A percentile compares a stretch with the other conserved stretches of the same genome.
Evolutionary conservation across 495 filamentous ascomycete genomes (phyloP).

Genomic region (Hyphodiscus hymeniophilus): DNA sequence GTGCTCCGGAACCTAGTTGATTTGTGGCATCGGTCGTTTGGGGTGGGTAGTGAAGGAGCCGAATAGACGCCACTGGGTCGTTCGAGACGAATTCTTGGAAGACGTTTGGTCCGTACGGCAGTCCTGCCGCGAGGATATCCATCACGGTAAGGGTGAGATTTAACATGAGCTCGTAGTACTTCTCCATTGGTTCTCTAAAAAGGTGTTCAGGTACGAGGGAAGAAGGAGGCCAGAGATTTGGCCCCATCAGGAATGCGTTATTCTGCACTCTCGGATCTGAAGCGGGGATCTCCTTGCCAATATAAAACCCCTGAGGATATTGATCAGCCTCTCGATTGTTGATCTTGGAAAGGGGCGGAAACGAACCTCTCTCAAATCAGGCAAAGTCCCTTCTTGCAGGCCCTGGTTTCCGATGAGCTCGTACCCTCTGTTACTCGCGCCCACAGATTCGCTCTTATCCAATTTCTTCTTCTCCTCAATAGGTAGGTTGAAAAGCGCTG

Average conservation of each 20-base stretch:
- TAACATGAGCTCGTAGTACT: constrained; percentile 28
- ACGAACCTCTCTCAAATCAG: constrained; percentile 38
- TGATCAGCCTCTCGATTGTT: not conserved
- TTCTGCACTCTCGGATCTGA: constrained; percentile 31
- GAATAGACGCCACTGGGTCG: constrained; percentile 23
- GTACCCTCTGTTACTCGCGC: constrained; percentile 36
- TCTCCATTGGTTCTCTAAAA: constrained; percentile 22
- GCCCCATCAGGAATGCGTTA: constrained; percentile 28
- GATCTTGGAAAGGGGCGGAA: not conserved
- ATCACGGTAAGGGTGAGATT: constrained; percentile 25
- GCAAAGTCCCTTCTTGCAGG: constrained; percentile 32
- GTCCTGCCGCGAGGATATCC: constrained; percentile 31
- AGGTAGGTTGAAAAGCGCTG: constrained; percentile 38
- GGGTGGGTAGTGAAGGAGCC: constrained; percentile 34
- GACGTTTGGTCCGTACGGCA: constrained; percentile 29
- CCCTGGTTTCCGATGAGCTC: constrained; percentile 39
- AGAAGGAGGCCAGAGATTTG: constrained; percentile 33
- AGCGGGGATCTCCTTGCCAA: constrained; percentile 34
- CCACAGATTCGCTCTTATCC: constrained; percentile 30
- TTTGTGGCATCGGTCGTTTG: constrained; percentile 27
- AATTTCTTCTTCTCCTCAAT: constrained; percentile 39
- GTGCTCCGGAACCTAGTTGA: constrained; percentile 23
- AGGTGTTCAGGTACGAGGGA: constrained; percentile 5
- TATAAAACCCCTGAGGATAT: constrained; percentile 29
- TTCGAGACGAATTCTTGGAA: constrained; percentile 31